Base-by-base conservation (phyloP, 306 rosid genomes). In the Ziziphus jujuba region DNA sequence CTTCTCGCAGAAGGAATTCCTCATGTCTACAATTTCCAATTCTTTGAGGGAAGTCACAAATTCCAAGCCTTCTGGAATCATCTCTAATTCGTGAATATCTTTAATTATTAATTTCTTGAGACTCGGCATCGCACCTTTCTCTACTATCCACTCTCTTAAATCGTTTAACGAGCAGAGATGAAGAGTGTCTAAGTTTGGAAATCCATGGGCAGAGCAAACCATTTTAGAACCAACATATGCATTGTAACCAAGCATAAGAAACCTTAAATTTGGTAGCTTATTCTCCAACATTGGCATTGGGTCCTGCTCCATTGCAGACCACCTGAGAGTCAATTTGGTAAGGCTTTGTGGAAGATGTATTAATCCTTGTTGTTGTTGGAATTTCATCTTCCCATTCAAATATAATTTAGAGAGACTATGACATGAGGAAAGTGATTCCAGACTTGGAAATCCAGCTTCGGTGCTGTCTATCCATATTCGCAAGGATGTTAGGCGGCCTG, bases 1-100 rank as follows among this genome's bases (percentile, higher is more conserved):
- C 44, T 2, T 6, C 44, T 38, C 44, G 44, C 44, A 38, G 44
- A 38, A 38, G 1, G 44, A 57, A n/a, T 35, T 73, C 6, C 69
- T 64, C 88, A 83, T 86, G n/a, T 70, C 68, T 59, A 34, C 70
- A 17, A 86, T n/a, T 66, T 80, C 79, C n/a, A 84, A 49, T 55
- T 84, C 84, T 56, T 63, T 62, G 5, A 84, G 73, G 50, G 61
- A 17, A 15, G 45, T 14, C 21, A 77, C 61, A 56, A 43, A 75
- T 57, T 25, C 61, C 6, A 87, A 25, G 38, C 92, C 89, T 8
- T 84, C 70, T 3, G 89, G 89, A 77, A 84, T 69, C 10, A 33
- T 73, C 71, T 20, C 63, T 54, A 87, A 12, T 50, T 63, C 63
- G n/a, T n/a, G n/a, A n/a, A n/a, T 77, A 9, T 48, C 56, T 1